Evolutionary conservation across 441 rosid genomes (phyloP).

Genomic region (Mallotus japonicus): DNA sequence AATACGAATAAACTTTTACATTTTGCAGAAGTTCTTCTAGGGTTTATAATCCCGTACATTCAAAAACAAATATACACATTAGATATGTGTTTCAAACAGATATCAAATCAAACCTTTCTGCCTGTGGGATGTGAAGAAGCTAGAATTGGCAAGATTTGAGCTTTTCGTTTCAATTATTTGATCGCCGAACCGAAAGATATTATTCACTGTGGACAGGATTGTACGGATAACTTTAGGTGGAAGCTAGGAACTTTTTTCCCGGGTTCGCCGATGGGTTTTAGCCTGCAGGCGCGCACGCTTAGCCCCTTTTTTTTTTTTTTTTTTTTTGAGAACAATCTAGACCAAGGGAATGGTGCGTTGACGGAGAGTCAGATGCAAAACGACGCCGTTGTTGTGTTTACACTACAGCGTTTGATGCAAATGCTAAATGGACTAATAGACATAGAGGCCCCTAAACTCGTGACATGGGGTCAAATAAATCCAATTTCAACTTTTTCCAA

Average conservation of each 20-base stretch:
- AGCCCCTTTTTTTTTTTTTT: too few species aligned
- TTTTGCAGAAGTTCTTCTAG: not conserved
- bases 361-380: not conserved
- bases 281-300: not conserved
- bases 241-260: not conserved
- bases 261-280: slow-evolving; percentile 6
- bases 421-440: too few species aligned
- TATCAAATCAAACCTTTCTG: not conserved
- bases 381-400: slow-evolving; percentile 6
- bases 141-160: not conserved
- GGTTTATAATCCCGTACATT: not conserved
- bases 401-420: too few species aligned
- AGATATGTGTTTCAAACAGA: not conserved
- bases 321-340: slow-evolving; percentile 17
- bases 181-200: not conserved
- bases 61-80: not conserved
- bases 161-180: not conserved
- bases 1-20: not conserved
- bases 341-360: slow-evolving; percentile 7
- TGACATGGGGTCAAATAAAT: too few species aligned
- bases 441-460: too few species aligned
- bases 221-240: not conserved
- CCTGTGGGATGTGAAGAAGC: not conserved
- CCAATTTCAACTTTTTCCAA: too few species aligned
- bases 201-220: not conserved